Conservation (phyloP, 179 eudicot species). For the Monotropa hypopitys region DNA sequence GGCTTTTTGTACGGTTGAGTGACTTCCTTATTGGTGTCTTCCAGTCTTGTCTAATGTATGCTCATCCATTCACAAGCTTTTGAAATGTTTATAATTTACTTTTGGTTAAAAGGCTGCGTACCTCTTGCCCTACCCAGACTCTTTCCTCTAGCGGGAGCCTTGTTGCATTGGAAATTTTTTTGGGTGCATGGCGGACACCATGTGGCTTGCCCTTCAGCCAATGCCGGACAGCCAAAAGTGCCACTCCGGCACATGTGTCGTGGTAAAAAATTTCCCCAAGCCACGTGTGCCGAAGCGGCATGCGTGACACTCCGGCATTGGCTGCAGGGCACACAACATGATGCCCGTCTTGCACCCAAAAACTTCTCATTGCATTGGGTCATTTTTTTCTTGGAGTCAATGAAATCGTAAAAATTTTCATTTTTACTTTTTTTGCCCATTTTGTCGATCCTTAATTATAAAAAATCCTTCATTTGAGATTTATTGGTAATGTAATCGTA, state of each 20-base stretch:
- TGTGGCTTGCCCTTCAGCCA: too few relatives aligned
- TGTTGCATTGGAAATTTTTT: not conserved
- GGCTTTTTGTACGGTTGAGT: slow-evolving; percentile 1
- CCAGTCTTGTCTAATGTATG: not conserved
- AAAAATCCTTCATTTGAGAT: not conserved
- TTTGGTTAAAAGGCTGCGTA: not conserved
- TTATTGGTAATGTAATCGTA: not conserved
- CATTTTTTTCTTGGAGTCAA: not conserved
- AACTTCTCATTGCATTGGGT: too few relatives aligned
- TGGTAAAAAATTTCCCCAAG: too few relatives aligned
- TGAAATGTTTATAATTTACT: not conserved
- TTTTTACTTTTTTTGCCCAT: not conserved
- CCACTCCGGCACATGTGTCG: too few relatives aligned
- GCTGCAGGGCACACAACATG: too few relatives aligned
- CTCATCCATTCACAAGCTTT: not conserved
- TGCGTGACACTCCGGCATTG: too few relatives aligned
- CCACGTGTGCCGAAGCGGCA: too few relatives aligned
- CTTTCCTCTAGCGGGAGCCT: not conserved
- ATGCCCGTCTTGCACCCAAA: too few relatives aligned
- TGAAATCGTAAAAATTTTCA: not conserved
- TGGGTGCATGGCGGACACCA: too few relatives aligned
- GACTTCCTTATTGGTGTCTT: not conserved
- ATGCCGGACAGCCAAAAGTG: too few relatives aligned
- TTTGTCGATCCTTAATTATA: not conserved
- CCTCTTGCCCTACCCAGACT: not conserved